Evolutionary conservation across 176 grass and related monocot genomes (phyloP).

Genomic region (Lolium multiflorum): DNA sequence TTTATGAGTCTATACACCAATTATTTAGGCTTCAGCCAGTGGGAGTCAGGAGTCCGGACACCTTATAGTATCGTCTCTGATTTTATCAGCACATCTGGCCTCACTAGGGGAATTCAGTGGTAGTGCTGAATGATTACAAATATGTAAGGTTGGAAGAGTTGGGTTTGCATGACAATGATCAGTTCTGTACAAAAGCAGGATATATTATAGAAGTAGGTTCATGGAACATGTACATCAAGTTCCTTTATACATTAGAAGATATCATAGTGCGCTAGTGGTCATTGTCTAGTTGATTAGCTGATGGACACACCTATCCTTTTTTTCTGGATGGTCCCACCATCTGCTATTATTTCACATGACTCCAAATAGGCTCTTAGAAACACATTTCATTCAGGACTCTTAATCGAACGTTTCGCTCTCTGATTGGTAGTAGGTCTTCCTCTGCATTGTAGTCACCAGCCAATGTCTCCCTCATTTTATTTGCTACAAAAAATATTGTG

Average conservation of each 20-base stretch:
- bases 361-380: conserved; percentile 30
- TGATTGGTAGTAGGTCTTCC: conserved; percentile 36
- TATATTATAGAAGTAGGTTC: conserved; percentile 24
- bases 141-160: neutral
- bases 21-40: neutral
- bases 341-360: conserved; percentile 12
- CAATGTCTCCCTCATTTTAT: neutral
- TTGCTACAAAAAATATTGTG: neutral
- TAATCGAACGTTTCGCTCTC: conserved; percentile 4
- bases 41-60: neutral
- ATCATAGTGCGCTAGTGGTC: neutral
- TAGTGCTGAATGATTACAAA: neutral
- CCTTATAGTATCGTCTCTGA: neutral
- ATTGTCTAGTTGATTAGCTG: conserved; percentile 33
- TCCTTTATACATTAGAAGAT: conserved; percentile 3
- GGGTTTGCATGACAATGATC: conserved; percentile 20
- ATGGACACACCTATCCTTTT: neutral
- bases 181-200: neutral
- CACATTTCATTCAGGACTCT: conserved; percentile 17
- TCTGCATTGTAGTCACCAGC: neutral
- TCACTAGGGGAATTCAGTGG: neutral
- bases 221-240: conserved; percentile 44
- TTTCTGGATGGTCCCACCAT: neutral
- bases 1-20: neutral
- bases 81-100: neutral